Base-by-base conservation (phyloP, 805 yeast genomes). In the Yamadazyma ubonensis region DNA sequence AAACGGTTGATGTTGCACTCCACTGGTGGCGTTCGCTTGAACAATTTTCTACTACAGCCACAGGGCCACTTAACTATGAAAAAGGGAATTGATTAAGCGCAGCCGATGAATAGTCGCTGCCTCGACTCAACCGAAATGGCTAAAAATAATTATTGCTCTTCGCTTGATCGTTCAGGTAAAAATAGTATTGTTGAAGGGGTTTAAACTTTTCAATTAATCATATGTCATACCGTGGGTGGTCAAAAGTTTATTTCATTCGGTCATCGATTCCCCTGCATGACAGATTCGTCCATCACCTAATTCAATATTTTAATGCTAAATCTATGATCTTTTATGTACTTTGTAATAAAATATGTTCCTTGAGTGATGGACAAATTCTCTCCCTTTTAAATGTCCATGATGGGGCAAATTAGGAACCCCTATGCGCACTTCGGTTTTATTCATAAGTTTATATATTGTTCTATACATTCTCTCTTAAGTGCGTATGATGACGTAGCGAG, bases 1-100 rank as follows among this genome's bases (percentile, higher is more conserved):
- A 21, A 32, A 30, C 33, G 33, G 33, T 30, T 19, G 33, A 17
- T 30, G 19, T 30, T 19, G 33, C 33, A 30, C 21, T 12, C 18
- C 15, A 16, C 12, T 16, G 15, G 23, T 17, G 18, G 18, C 9
- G 4, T 18, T 23, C n/a, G 18, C 33, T 19, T 16, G 33, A 10
- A 14, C 33, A 15, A 30, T 18, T 30, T 30, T 30, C 23, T 30
- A 18, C 19, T 19, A 19, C 33, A 30, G 33, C 14, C 18, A 18
- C 33, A 30, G 33, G 33, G 33, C 22, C 20, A 4, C 26, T 10
- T 23, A 23, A 23, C 26, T 12, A 4, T n/a, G n/a, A 12, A 21
- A 4, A 10, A 23, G 7, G 8, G 30, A 9, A 27, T 27, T 27
- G 12, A 27, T 27, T 23, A 23, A 23, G 26, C 26, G 26, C 26